Evolutionary conservation across 768 basidiomycete species (phyloP), one percentile per base, ranked within the genome.

Genomic region (Hydnum rufescens): DNA sequence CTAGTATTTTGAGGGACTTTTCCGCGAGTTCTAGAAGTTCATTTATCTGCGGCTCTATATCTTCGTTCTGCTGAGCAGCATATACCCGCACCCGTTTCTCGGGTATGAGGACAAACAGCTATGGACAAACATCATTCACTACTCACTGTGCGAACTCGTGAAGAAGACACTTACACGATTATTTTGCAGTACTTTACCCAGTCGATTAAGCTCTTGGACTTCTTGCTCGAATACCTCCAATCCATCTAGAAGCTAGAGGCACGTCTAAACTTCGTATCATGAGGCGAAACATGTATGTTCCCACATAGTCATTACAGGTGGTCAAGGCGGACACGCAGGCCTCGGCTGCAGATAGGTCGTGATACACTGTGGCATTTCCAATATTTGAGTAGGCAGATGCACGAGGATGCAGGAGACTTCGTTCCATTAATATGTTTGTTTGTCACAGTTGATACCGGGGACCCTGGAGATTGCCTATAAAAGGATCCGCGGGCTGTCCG

Each of bases 11-110:
- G 19, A 56, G 44, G 18, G 55, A 55, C 48, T 56, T 56, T 30
- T 56, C 55, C 3, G 54, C 55, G 34, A 56, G 55, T 2, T 29
- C 30, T 22, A 56, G 55, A 6, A 56, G 43, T 47, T 56, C 52
- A 16, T 46, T 52, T 4, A 56, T 32, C 44, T 56, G 55, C 6
- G 55, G 53, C 26, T 47, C 52, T 18, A 56, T 55, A 5, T 51
- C 55, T 5, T 54, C 53, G 18, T 30, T 25, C n/a, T 56, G 54
- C 16, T 56, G 43, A 2, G 53, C 34, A 22, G 55, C 32, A 31
- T 56, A 32, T 22, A 34, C 54, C 4, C 42, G 16, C 6, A 56
- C 32, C 3, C 34, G 28, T n/a, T 55, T 55, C 28, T 56, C 55
- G n/a, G 55, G 54, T 18, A 56, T 34, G 4, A 56, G 31, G 13